Evolutionary conservation across 83 land plant genomes (phyloP), one percentile per base, ranked within the genome.

Genomic region (Thuja plicata): DNA sequence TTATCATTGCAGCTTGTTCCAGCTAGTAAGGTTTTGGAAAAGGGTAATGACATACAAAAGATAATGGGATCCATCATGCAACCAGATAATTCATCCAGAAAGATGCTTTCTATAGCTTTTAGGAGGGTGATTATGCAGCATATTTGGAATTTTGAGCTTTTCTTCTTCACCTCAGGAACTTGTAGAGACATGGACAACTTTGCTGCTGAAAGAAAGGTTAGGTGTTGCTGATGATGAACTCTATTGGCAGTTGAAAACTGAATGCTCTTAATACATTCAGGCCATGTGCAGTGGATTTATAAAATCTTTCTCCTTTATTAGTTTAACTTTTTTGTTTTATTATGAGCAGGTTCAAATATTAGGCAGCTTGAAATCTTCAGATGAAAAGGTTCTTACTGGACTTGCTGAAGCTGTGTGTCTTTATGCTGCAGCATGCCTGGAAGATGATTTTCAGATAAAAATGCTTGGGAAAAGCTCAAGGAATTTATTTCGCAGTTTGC

Each of bases 71-170:
- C 90, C 48, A 94, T 93, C 89, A 55, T 93, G 38, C 86, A 90
- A 19, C 55, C 91, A 5, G 76, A 87, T 21, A 76, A 85, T 71
- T 17, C 81, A 1, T 92, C 93, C 27, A 92, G 50, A 85, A 90
- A 92, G 55, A 94, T 93, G 90, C 93, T 95, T 76, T 92, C 95
- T 11, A 92, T 90, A 92, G 91, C 95, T 34, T 95, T 95, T 89
- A 89, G 95, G 41, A 95, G 93, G 88, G 97, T 95, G 7, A 91
- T 92, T 0, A 15, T 95, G 92, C 93, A 89, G 48, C 88, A 89
- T 37, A 87, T 93, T 50, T 95, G 95, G 96, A 91, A 87, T 73
- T 92, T 95, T 81, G 94, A 94, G 82, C 91, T 95, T 89, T 70
- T 87, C 3, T 24, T 93, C 30, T 93, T 94, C 37, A 37, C 27